phyloP scores from a whole-genome alignment of 1,139 yeast species.

The Arxiozyma telluris region DNA sequence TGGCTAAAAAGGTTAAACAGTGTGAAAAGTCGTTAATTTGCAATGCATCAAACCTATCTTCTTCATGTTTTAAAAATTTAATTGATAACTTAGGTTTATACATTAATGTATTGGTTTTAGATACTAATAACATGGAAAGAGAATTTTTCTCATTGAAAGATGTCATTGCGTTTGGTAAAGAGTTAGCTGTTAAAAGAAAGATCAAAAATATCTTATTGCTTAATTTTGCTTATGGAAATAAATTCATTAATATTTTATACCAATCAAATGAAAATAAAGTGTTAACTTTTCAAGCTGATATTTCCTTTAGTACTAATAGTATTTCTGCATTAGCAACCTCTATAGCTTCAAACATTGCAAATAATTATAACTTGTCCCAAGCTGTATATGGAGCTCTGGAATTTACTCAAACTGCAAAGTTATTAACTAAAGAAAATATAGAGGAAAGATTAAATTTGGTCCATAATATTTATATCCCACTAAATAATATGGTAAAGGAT shows the following conservation, averaged over 20 bases:
- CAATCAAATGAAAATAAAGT: neutral
- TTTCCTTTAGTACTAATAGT: neutral
- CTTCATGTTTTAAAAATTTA: neutral
- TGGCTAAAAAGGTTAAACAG: neutral
- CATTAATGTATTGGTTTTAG: neutral
- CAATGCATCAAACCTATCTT: neutral
- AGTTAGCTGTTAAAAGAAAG: neutral
- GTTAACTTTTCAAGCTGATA: neutral
- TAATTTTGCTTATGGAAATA: neutral
- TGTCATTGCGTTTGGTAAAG: neutral
- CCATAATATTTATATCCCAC: slow-evolving; percentile 30
- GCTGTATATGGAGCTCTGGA: slow-evolving; percentile 52
- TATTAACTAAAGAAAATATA: slow-evolving; percentile 19
- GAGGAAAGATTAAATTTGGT: slow-evolving; percentile 7
- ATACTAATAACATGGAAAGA: neutral
- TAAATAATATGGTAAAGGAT: slow-evolving; percentile 24
- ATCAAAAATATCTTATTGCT: neutral
- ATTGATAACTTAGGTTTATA: neutral
- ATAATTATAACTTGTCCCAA: slow-evolving; percentile 36
- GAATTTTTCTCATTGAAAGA: neutral
- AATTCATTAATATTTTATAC: neutral
- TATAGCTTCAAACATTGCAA: slow-evolving; percentile 67
- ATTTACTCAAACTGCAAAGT: slow-evolving; percentile 47
- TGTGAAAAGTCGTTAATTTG: neutral
- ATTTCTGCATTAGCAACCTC: slow-evolving; percentile 75